phyloP scores from a whole-genome alignment of 345 rosid genomes.

The Eucalyptus sp. region DNA sequence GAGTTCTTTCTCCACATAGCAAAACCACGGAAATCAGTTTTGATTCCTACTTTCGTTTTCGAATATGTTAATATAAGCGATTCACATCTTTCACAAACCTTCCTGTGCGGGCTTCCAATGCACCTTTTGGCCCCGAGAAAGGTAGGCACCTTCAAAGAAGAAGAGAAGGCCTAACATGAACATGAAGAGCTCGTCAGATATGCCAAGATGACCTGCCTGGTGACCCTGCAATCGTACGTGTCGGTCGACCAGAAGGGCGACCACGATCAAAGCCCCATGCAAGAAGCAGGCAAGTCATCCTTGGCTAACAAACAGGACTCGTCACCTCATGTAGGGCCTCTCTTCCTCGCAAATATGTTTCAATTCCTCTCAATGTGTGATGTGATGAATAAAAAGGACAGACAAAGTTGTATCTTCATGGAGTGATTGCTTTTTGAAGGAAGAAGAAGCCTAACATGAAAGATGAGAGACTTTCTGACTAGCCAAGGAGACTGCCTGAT shows the following conservation, averaged over 20 bases:
- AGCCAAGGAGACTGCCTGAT: constrained; percentile 34
- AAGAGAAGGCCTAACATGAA: constrained; percentile 30
- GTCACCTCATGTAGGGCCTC: constrained; percentile 20
- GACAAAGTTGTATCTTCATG: neutral
- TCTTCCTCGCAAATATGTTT: neutral
- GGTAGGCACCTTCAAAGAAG: neutral
- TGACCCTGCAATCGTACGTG: neutral
- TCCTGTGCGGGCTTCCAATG: neutral
- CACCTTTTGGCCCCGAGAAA: neutral
- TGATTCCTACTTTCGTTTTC: no score
- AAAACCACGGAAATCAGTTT: no score
- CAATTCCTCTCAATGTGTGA: neutral
- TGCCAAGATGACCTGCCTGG: constrained; percentile 35
- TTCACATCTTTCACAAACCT: neutral
- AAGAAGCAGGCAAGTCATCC: constrained; percentile 25
- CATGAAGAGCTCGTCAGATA: constrained; percentile 12
- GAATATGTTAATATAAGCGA: neutral
- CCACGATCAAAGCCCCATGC: neutral
- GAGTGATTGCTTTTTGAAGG: neutral
- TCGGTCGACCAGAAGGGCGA: neutral
- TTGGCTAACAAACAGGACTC: constrained; percentile 19
- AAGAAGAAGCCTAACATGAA: constrained; percentile 16
- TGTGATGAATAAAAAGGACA: neutral
- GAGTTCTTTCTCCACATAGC: no score
- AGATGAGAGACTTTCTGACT: constrained; percentile 12